Evolutionary conservation across 176 grass and related monocot species (phyloP).

Genomic region (Neostapfia colusana): DNA sequence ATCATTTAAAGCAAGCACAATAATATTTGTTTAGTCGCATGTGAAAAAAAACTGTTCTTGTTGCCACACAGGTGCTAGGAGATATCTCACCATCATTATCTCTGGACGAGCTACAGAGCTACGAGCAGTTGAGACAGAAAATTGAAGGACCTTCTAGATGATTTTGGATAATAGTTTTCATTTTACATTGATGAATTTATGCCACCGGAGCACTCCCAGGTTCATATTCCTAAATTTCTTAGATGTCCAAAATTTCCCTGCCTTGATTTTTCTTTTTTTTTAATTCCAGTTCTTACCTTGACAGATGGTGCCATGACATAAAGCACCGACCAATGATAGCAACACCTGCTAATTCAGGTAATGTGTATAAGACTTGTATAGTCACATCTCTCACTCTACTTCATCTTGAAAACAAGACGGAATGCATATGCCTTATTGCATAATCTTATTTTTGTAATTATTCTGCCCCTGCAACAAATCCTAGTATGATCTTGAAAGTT

Average conservation of each 20-base stretch:
- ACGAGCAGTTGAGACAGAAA: conserved; percentile 63
- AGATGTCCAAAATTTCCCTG: not conserved
- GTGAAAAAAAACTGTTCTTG: not conserved
- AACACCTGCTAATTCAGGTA: not conserved
- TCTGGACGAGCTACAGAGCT: conserved; percentile 59
- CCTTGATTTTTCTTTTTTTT: not conserved
- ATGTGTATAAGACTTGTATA: conserved; percentile 8
- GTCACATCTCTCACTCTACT: not conserved
- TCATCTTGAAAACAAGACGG: not conserved
- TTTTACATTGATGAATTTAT: not conserved
- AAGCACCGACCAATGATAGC: not conserved
- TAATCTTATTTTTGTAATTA: not conserved
- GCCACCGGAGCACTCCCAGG: not conserved
- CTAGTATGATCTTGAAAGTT: not conserved
- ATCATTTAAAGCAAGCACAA: conserved; percentile 6
- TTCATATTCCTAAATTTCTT: not conserved
- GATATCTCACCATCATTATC: conserved; percentile 74
- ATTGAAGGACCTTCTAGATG: conserved; percentile 73
- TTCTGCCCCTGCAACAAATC: not conserved
- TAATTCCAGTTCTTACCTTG: not conserved
- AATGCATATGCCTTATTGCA: not conserved
- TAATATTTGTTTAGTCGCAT: conserved; percentile 3
- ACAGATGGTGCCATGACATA: conserved; percentile 1
- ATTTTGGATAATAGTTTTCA: conserved; percentile 12
- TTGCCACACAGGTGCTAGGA: conserved; percentile 52